These are phyloP conservation scores for Xanthoparmelia taractica DNA, from an alignment of 495 filamentous ascomycete genomes.

Conservation along the genomic window DNA sequence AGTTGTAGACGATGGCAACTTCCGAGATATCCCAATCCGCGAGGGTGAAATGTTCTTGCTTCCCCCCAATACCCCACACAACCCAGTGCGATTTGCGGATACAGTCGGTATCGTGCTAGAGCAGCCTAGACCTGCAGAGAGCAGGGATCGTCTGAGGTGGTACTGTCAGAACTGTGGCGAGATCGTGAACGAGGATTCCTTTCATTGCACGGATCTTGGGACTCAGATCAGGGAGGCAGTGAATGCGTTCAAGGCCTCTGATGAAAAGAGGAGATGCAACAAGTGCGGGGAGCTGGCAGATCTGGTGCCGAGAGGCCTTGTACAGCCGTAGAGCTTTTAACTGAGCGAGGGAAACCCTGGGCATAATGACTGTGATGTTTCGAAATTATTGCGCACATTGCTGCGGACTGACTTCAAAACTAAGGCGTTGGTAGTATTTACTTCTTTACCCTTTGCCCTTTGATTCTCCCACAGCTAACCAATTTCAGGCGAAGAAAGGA, in stretches of 20 bases:
- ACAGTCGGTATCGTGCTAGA: conserved; percentile 84
- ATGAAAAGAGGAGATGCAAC: conserved; percentile 66
- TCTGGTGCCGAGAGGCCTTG: conserved; percentile 24
- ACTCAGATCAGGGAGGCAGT: conserved; percentile 95
- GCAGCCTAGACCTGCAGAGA: conserved; percentile 62
- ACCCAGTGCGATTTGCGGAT: conserved; percentile 59
- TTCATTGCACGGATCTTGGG: conserved; percentile 88
- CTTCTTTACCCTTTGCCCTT: too few species aligned
- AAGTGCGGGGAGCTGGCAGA: conserved; percentile 70
- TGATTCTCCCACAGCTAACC: too few species aligned
- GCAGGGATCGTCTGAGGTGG: conserved; percentile 80
- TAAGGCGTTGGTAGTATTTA: not conserved
- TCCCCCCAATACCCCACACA: conserved; percentile 84
- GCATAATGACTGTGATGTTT: not conserved
- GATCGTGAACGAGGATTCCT: conserved; percentile 77
- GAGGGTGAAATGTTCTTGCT: conserved; percentile 95
- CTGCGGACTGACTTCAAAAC: not conserved
- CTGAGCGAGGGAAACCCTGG: not conserved
- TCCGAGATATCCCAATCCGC: conserved; percentile 78
- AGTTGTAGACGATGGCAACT: conserved; percentile 61
- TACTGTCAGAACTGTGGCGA: conserved; percentile 67
- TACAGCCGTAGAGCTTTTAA: conserved; percentile 17
- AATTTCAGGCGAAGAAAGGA: too few species aligned
- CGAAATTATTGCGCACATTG: not conserved
- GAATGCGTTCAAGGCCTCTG: conserved; percentile 65